Percentiles rank a stretch among this genome's conserved stretches.
These are phyloP conservation scores for Heterotrichella gracilis DNA, from an alignment of 352 stramenopile species.

Conservation along the genomic window DNA sequence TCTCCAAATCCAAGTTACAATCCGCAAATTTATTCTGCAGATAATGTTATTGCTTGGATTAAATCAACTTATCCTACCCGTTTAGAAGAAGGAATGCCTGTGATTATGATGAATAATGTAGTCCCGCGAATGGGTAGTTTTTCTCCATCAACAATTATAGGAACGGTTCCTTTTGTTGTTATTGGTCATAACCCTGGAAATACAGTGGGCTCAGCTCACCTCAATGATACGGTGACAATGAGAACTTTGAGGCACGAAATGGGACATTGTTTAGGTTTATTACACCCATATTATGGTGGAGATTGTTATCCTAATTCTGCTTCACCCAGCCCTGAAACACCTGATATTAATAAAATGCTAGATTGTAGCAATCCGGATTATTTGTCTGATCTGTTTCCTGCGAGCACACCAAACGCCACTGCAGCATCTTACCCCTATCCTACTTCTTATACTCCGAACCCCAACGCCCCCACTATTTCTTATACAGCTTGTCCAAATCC, in stretches of 20 bases:
- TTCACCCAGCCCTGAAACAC: no score
- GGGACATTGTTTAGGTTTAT: not conserved
- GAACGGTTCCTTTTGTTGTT: no score
- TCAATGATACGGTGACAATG: not conserved
- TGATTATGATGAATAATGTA: not conserved
- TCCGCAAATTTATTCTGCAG: no score
- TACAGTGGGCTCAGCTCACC: not conserved
- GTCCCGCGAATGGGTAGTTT: not conserved
- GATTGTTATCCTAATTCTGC: no score
- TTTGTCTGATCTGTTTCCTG: not conserved
- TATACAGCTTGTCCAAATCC: no score
- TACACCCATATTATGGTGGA: not conserved
- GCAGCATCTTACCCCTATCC: no score
- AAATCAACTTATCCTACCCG: not conserved
- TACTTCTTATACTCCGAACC: not conserved
- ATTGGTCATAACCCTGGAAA: no score
- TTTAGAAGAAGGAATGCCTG: not conserved
- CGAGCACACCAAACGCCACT: no score
- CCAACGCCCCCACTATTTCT: no score
- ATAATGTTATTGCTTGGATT: not conserved
- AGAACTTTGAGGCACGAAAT: not conserved
- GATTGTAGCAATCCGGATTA: not conserved
- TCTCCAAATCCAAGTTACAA: no score
- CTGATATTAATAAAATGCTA: not conserved
- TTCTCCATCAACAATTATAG: not conserved